These are phyloP conservation scores for Argentina anserina DNA, from an alignment of 306 rosid species.

Conservation along the genomic window DNA sequence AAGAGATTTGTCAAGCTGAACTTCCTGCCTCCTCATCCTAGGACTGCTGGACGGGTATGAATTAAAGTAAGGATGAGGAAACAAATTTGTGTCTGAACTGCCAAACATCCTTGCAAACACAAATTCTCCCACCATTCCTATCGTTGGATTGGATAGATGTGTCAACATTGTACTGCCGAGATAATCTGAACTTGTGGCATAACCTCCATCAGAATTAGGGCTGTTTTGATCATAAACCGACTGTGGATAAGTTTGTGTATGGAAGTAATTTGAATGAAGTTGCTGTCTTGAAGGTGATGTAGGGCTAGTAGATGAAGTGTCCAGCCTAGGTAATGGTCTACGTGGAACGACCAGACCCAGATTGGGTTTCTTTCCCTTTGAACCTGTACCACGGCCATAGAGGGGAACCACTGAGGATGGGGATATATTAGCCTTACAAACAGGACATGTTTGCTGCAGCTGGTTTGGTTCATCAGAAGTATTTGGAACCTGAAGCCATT, in stretches of 20 bases:
- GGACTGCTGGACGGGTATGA: conserved; percentile 39
- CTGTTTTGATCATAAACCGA: conserved; percentile 49
- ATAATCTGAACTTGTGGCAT: conserved; percentile 38
- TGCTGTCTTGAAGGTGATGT: conserved; percentile 35
- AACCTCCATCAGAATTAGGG: conserved; percentile 48
- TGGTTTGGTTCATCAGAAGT: conserved; percentile 42
- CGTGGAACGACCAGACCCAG: conserved; percentile 53
- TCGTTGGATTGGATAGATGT: conserved; percentile 54
- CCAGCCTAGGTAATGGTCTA: conserved; percentile 57
- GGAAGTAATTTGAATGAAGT: conserved; percentile 46
- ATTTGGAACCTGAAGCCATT: conserved; percentile 65
- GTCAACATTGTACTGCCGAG: conserved; percentile 52
- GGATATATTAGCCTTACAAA: conserved; percentile 75
- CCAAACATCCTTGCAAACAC: conserved; percentile 68
- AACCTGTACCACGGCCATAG: conserved; percentile 68
- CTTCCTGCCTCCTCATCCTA: conserved; percentile 86
- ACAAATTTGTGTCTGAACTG: conserved; percentile 41
- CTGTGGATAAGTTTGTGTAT: conserved; percentile 40
- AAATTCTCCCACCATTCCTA: conserved; percentile 78
- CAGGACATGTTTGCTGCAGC: conserved; percentile 55
- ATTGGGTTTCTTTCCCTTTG: conserved; percentile 46
- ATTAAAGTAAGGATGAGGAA: conserved; percentile 33
- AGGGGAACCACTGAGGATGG: conserved; percentile 73
- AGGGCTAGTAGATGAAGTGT: conserved; percentile 32
- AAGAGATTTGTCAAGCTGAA: conserved; percentile 72